Base-by-base conservation (phyloP, 257 asterid genomes). In the Solanum corneliomulleri region DNA sequence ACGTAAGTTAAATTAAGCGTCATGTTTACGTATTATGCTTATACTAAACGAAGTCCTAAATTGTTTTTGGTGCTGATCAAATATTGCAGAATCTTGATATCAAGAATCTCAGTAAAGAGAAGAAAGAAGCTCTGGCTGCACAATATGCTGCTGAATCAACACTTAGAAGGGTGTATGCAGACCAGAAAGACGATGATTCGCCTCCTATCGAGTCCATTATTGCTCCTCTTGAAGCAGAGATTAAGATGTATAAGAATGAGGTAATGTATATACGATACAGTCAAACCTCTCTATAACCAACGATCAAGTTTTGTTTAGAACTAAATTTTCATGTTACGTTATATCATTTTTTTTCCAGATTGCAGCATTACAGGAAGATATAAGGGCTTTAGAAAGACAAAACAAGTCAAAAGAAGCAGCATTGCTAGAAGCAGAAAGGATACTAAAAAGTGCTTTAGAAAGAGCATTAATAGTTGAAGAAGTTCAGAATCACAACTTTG, bases 101-200 rank as follows among this genome's bases (percentile, higher is more conserved):
- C 87, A 94, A 93, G 91, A 95, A 92, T 88, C 93, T 94, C 86
- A 49, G 39, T 15, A 86, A 93, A 78, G 98, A 93, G 75, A 96
- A 93, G 90, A 94, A 87, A 91, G 98, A 91, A 89, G 97, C 97
- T 47, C 37, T 95, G 88, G 86, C 94, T 88, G 98, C 98, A 87
- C 98, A 95, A 88, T 94, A 93, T 92, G 98, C 98, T 78, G 98
- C 98, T 72, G 98, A 96, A 91, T 92, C 95, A 27, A 92, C 99
- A 75, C 98, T 96, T 60, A 88, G 99, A 89, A 91, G 99, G 89
- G 98, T 95, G 39, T 93, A 96, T 14, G 94, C 95, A 85, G 86
- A 91, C 86, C 95, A 94, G 58, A 94, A 95, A 86, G 98, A 96
- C 60, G 93, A 93, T 56, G 95, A 94, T 60, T 92, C 90, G 80